These are phyloP conservation scores for Allantophomopsis cytisporea DNA, from an alignment of 2,329 filamentous ascomycete species.

Conservation along the genomic window DNA sequence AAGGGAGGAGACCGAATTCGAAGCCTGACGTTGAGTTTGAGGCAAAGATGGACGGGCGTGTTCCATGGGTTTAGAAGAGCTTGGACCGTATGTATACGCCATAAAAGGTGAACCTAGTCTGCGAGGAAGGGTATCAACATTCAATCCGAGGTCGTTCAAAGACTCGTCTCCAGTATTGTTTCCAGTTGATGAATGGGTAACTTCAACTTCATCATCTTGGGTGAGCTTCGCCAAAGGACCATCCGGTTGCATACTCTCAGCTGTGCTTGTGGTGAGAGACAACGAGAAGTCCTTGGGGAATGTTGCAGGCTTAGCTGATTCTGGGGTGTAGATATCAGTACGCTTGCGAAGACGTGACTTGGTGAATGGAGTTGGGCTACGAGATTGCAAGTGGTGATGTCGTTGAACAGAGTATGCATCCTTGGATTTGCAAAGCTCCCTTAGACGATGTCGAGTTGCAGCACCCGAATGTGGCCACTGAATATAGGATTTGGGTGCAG, in stretches of 20 bases:
- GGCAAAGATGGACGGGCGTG: conserved; percentile 1
- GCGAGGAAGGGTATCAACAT: conserved; percentile 1
- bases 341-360: conserved; percentile 33
- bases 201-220: not conserved
- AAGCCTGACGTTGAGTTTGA: conserved; percentile 3
- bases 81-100: conserved; percentile 47
- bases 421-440: conserved; percentile 47
- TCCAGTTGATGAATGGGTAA: not conserved
- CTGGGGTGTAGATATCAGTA: conserved; percentile 33
- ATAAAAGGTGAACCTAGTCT: conserved; percentile 41
- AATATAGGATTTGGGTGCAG: conserved; percentile 30
- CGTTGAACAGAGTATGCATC: conserved; percentile 27
- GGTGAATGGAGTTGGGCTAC: conserved; percentile 41
- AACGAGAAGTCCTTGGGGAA: conserved; percentile 51
- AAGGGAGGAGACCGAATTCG: conserved; percentile 6
- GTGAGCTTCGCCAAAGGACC: conserved; percentile 47
- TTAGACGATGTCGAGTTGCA: conserved; percentile 46
- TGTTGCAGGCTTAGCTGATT: conserved; percentile 26
- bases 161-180: not conserved
- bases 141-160: not conserved
- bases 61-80: conserved; percentile 28
- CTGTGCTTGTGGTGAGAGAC: conserved; percentile 48
- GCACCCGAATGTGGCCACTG: conserved; percentile 52
- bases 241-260: conserved; percentile 49
- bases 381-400: conserved; percentile 30